phyloP scores from a whole-genome alignment of 2,329 filamentous ascomycete species.

The Penicillium crustosum region DNA sequence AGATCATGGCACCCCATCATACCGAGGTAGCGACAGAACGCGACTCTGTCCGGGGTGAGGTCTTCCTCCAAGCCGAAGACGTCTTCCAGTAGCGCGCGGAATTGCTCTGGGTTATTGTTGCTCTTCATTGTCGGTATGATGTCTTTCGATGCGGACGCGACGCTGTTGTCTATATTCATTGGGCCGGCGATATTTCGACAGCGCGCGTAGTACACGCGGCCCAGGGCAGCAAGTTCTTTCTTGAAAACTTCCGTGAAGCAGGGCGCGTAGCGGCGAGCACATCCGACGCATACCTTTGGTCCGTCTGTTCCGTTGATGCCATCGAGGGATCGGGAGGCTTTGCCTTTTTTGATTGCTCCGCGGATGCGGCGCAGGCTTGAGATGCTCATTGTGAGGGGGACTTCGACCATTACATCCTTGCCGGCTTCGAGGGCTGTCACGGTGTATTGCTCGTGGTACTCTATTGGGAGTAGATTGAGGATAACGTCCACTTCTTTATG shows the following conservation, averaged over 20 bases:
- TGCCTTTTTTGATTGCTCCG: constrained; percentile 38
- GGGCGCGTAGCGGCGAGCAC: constrained; percentile 61
- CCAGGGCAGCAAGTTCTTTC: constrained; percentile 53
- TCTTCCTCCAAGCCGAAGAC: constrained; percentile 28
- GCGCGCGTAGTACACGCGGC: constrained; percentile 57
- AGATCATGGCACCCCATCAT: constrained; percentile 57
- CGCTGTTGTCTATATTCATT: constrained; percentile 24
- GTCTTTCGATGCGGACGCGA: neutral
- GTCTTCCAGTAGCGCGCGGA: constrained; percentile 27
- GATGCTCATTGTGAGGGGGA: constrained; percentile 55
- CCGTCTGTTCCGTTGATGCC: constrained; percentile 45
- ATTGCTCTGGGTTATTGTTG: constrained; percentile 2
- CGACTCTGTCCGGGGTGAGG: constrained; percentile 30
- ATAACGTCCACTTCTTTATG: constrained; percentile 45
- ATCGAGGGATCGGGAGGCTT: neutral
- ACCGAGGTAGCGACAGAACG: constrained; percentile 47
- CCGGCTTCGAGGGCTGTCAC: constrained; percentile 53
- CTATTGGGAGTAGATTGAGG: constrained; percentile 57
- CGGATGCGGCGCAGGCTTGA: constrained; percentile 50
- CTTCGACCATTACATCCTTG: constrained; percentile 62
- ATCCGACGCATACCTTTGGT: constrained; percentile 57
- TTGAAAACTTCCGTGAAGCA: constrained; percentile 55
- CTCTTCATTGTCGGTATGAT: neutral
- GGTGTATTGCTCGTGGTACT: constrained; percentile 55
- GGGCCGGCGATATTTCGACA: constrained; percentile 55